Evolutionary conservation across 1,284 basidiomycete species (phyloP).

Genomic region (Pisolithus thermaeus): DNA sequence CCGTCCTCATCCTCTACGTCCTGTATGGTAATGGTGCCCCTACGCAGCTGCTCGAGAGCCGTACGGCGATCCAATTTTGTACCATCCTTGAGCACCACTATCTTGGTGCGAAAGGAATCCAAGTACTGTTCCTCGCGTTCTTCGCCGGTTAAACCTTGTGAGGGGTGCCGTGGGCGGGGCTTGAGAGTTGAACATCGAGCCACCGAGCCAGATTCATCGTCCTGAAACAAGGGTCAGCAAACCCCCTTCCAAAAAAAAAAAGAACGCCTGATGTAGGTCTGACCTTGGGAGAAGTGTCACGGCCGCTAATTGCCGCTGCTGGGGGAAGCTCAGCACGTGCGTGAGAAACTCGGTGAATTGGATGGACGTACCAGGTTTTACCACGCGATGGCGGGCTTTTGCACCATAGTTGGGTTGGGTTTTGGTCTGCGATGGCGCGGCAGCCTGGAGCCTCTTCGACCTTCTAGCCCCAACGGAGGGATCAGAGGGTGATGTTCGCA

Average conservation of each 20-base stretch:
- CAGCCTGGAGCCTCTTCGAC: background rate
- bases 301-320: background rate
- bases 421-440: background rate
- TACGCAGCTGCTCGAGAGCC: background rate
- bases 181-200: background rate
- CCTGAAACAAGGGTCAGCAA: background rate
- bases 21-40: no score
- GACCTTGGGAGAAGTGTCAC: no score
- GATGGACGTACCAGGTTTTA: background rate
- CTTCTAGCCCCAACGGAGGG: background rate
- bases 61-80: background rate
- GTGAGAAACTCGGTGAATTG: background rate
- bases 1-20: background rate
- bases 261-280: background rate
- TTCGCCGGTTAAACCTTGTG: no score
- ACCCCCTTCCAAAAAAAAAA: background rate
- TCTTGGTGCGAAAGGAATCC: no score
- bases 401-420: background rate
- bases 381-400: background rate
- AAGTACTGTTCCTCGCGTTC: no score
- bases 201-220: background rate
- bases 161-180: no score
- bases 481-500: background rate
- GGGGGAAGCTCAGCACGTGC: background rate
- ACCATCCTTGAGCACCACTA: background rate